phyloP scores from a whole-genome alignment of 768 basidiomycete genomes.

The Lentinula sp. region DNA sequence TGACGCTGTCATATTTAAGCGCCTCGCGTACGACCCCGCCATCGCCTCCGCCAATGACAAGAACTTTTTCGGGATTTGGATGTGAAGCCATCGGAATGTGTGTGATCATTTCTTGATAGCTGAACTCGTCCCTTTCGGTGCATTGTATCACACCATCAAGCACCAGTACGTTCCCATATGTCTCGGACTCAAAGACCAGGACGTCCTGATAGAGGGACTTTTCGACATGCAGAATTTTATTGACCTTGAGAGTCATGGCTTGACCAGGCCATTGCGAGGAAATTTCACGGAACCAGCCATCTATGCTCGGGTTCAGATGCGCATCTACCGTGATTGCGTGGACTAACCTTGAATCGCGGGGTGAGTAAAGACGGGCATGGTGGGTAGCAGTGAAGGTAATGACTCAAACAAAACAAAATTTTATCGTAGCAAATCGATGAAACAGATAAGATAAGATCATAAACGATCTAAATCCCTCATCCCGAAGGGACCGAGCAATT shows the following conservation, averaged over 20 bases:
- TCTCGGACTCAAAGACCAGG: slow-evolving; percentile 93
- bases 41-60: slow-evolving; percentile 98
- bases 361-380: slow-evolving; percentile 56
- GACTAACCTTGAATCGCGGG: slow-evolving; percentile 46
- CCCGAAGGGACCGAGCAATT: not conserved
- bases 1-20: slow-evolving; percentile 86
- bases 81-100: slow-evolving; percentile 95
- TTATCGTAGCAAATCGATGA: not conserved
- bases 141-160: slow-evolving; percentile 95
- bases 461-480: not conserved
- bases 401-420: not conserved
- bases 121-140: slow-evolving; percentile 98
- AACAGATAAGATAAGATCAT: not conserved
- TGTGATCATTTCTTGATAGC: slow-evolving; percentile 99
- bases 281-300: slow-evolving; percentile 96
- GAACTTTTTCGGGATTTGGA: slow-evolving; percentile 91
- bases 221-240: slow-evolving; percentile 91
- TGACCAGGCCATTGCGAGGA: slow-evolving; percentile 96
- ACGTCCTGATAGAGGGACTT: slow-evolving; percentile 95
- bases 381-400: not conserved
- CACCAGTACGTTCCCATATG: slow-evolving; percentile 94
- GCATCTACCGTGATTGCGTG: not conserved
- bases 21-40: slow-evolving; percentile 98
- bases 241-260: slow-evolving; percentile 95
- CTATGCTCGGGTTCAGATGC: slow-evolving; percentile 20